Base-by-base conservation (phyloP, 805 yeast genomes). In the Lipomyces chichibuensis region DNA sequence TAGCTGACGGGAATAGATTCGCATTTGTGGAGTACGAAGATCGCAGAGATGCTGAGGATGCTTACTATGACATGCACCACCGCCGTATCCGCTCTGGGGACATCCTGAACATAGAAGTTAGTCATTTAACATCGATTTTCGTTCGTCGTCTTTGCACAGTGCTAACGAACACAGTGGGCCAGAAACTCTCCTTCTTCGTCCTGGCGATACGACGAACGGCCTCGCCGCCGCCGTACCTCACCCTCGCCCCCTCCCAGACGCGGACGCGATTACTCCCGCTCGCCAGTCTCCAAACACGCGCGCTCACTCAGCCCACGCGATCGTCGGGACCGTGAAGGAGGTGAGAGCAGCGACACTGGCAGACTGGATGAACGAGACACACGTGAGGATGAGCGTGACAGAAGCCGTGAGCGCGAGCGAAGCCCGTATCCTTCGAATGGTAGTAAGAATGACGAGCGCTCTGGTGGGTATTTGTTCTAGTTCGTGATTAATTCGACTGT, bases 21-120 rank as follows among this genome's bases (percentile, higher is more conserved):
- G 77, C 77, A 27, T 75, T 75, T 62, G 76, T 75, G 23, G 77
- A 75, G 63, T 75, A 69, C 61, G 77, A 75, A 60, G 73, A 74
- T 59, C 66, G 68, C 53, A 65, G 74, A n/a, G 77, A 75, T 60
- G 78, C 77, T 49, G 78, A 75, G 23, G 77, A 75, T 64, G 77
- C 77, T n/a, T 74, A 73, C 71, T 63, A 74, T 37, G 76, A 75
- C 62, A 68, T 75, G 75, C 77, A 75, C 63, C 62, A 69, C 60
- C 64, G 70, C 39, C 70, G 75, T 23, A 65, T 75, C 52, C 64
- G 69, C 17, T 59, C 71, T 8, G 77, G 77, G 6, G 77, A 75
- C 60, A 60, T 73, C 3, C 17, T 75, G 17, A 65, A 69, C 37
- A 62, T 75, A 2, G 78, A 75, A 66, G 72, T 69, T 13, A 8